Conservation (phyloP, 495 filamentous ascomycete species). For the Penicillium goetzii region DNA sequence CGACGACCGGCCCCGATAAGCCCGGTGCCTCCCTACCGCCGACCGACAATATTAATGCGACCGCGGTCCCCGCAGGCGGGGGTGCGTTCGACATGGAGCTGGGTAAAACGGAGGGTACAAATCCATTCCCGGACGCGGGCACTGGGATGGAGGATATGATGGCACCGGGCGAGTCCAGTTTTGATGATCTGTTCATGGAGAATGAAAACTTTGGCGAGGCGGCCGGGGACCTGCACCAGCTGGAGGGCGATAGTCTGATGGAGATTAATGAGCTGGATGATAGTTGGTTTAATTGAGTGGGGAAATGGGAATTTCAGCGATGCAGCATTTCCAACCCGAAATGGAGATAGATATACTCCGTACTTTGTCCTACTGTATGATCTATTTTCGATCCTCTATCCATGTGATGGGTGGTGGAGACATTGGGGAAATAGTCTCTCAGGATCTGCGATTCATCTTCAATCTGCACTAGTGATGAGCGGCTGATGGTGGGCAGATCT, state of each 20-base stretch:
- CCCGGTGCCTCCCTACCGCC: constrained; percentile 28
- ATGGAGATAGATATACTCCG: not conserved
- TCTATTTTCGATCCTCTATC: not conserved
- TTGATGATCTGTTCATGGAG: constrained; percentile 56
- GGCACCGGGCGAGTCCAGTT: constrained; percentile 51
- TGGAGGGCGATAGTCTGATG: constrained; percentile 49
- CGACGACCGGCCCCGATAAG: constrained; percentile 26
- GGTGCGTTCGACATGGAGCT: constrained; percentile 51
- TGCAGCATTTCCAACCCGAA: not conserved
- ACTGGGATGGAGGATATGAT: constrained; percentile 44
- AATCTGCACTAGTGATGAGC: constrained; percentile 9
- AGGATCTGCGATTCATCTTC: constrained; percentile 24
- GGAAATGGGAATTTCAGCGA: not conserved
- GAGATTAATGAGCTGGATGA: constrained; percentile 50
- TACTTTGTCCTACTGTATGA: not conserved
- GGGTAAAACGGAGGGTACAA: constrained; percentile 33
- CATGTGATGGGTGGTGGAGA: constrained; percentile 6
- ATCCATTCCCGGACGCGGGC: constrained; percentile 22
- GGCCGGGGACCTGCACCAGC: constrained; percentile 40
- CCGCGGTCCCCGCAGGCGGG: constrained; percentile 40
- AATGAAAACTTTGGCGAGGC: constrained; percentile 44
- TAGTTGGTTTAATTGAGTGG: constrained; percentile 46
- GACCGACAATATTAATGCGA: constrained; percentile 34
- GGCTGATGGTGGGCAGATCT: constrained; percentile 2
- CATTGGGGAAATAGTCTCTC: constrained; percentile 10